Evolutionary conservation across 495 filamentous ascomycete species (phyloP), one percentile per base, ranked within the genome.

Genomic region (Usnea hakonensis): DNA sequence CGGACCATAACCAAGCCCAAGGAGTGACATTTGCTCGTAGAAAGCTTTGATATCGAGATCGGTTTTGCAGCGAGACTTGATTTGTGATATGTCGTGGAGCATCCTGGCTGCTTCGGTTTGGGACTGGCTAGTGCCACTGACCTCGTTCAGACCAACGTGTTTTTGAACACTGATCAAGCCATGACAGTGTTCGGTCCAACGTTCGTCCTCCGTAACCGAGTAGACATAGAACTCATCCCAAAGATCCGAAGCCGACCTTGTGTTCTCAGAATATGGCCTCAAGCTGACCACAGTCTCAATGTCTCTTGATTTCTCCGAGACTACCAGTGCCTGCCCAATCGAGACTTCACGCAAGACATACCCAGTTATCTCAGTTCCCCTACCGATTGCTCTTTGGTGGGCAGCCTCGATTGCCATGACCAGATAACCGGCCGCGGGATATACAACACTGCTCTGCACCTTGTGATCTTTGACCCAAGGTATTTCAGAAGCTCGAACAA

Each of bases 401-500:
- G 78, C 68, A 2, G 78, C 80, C 59, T 81, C 78, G 8, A 72
- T 69, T 17, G 71, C 75, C 78, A 82, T 82, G 32, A 70, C 67
- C n/a, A 78, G 37, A 61, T 73, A 79, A 2, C 71, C 76, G 0
- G 76, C 67, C 17, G 60, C 62, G 0, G 81, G 81, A 59, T 81
- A 84, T 8, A 81, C 70, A 9, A 77, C 66, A 11, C 72, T 58
- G 0, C 54, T 64, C 13, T 70, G 62, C 4, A 83, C 56, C 11
- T 61, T 61, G 67, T 82, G 81, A 35, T 83, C 80, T 14, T 63
- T 59, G 2, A 83, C 57, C 81, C 81, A 84, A 0, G 75, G 76
- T 3, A 76, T 66, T 35, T 78, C 68, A 2, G 78, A 72, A 8
- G 76, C 54, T 0, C 65, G 62, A 8, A 85, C 37, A 0, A 78